phyloP scores from a whole-genome alignment of 495 filamentous ascomycete species.

The Penicillium canariense region DNA sequence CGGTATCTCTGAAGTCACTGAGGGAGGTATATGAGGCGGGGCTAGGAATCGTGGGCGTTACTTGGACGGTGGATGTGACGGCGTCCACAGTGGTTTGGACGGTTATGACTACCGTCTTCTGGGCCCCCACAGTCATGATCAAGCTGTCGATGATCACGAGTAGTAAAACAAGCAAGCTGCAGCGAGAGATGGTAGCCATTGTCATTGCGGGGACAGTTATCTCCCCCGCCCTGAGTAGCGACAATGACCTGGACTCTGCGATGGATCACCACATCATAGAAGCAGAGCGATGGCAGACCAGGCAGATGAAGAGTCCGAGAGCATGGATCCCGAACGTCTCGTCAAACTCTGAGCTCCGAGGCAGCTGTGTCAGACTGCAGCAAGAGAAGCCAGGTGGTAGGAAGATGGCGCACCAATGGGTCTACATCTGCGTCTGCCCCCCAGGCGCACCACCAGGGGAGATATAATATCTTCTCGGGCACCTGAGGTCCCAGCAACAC shows the following conservation, averaged over 20 bases:
- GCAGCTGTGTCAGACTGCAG: not conserved
- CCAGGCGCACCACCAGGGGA: not conserved
- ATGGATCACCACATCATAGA: not conserved
- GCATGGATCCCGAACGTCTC: not conserved
- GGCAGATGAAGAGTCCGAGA: not conserved
- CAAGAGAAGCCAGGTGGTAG: not conserved
- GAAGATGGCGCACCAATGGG: not conserved
- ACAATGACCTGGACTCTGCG: not conserved
- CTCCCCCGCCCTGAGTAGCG: not conserved
- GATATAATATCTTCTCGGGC: not conserved
- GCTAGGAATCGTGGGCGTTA: slow-evolving; percentile 27
- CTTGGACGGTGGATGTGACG: slow-evolving; percentile 20
- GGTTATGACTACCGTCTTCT: slow-evolving; percentile 12
- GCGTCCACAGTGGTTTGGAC: slow-evolving; percentile 19
- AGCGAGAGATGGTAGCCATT: slow-evolving; percentile 5
- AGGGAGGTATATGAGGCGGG: slow-evolving; percentile 50
- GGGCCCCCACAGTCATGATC: not conserved
- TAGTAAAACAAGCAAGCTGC: not conserved
- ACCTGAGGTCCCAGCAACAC: not conserved
- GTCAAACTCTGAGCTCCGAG: not conserved
- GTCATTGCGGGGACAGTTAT: not conserved
- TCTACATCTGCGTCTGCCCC: not conserved
- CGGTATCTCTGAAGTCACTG: slow-evolving; percentile 50
- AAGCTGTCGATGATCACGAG: not conserved
- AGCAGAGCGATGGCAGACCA: not conserved